These are phyloP conservation scores for Solanum gracilifrons DNA, from an alignment of 257 asterid genomes.

Conservation along the genomic window DNA sequence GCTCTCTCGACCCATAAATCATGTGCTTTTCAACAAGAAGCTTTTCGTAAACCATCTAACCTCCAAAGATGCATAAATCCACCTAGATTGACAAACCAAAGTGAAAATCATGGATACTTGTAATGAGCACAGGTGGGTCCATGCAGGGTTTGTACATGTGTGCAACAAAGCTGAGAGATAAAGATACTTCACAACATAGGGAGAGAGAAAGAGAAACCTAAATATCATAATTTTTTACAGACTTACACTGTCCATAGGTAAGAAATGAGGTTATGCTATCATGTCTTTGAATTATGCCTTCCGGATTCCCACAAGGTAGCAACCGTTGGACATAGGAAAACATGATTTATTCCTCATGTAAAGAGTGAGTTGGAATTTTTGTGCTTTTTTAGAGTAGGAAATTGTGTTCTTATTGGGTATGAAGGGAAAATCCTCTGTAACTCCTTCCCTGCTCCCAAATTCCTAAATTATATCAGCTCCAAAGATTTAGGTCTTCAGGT, in stretches of 20 bases:
- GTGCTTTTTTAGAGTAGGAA: background rate
- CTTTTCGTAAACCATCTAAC: background rate
- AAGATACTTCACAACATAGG: background rate
- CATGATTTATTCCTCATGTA: background rate
- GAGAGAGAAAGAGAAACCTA: background rate
- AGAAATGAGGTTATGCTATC: background rate
- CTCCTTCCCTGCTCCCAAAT: background rate
- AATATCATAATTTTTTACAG: too few species aligned
- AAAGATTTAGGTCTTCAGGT: background rate
- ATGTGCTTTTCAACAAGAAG: background rate
- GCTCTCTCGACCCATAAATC: background rate
- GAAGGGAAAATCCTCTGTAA: background rate
- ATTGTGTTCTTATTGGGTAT: background rate
- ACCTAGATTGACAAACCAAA: background rate
- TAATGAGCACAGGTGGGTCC: background rate
- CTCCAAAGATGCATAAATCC: background rate
- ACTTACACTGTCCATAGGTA: background rate
- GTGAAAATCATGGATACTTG: background rate
- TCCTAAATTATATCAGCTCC: background rate
- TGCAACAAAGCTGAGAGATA: background rate
- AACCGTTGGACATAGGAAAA: background rate
- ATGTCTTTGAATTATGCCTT: background rate
- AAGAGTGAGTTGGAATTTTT: background rate
- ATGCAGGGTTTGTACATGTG: background rate
- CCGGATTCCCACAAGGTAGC: background rate